Base-by-base conservation (phyloP, 805 yeast species). In the Wickerhamomyces xylosicus region DNA sequence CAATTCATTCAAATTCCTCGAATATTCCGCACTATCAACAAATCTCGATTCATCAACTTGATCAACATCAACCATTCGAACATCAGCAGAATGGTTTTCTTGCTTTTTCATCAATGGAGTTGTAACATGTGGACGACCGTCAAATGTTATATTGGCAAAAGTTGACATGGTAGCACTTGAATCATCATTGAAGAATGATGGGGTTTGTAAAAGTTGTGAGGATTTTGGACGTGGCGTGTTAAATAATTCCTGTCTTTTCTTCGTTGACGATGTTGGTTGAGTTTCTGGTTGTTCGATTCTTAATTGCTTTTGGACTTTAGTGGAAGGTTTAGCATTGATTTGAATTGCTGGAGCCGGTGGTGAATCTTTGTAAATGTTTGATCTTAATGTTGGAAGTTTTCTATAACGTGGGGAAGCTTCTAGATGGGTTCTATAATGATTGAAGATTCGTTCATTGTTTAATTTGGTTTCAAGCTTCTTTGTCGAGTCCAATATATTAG, bases 171-270 rank as follows among this genome's bases (percentile, higher is more conserved):
- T 39, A 2, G 57, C 47, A n/a, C 49, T 47, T 7, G 29, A 25
- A 25, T 25, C 29, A 36, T 49, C 50, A 27, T 39, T 46, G 7
- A 36, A 39, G 36, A 43, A 54, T 5, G 56, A 50, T 15, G 58
- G 58, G 1, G 58, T 54, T 32, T 54, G 56, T 10, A 50, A 33
- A 22, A 53, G n/a, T 6, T 51, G 52, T 19, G 55, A 49, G 10
- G 58, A 54, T 38, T 53, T 54, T 5, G 57, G 56, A 38, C 54
- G 49, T 36, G 58, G 58, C 8, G 58, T 54, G 32, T 45, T 42
- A 34, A 50, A 54, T 19, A 51, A 47, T 9, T 50, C 47, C 31
- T 50, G n/a, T 33, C 29, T 31, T 39, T 43, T 21, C 36, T 36
- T n/a, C 16, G 17, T 10, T 42, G 31, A 9, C 42, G 20, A 15